Percentiles rank a stretch among this genome's conserved stretches.
These are phyloP conservation scores for Penicillium sp. DNA, from an alignment of 2,329 filamentous ascomycete species.

Conservation along the genomic window DNA sequence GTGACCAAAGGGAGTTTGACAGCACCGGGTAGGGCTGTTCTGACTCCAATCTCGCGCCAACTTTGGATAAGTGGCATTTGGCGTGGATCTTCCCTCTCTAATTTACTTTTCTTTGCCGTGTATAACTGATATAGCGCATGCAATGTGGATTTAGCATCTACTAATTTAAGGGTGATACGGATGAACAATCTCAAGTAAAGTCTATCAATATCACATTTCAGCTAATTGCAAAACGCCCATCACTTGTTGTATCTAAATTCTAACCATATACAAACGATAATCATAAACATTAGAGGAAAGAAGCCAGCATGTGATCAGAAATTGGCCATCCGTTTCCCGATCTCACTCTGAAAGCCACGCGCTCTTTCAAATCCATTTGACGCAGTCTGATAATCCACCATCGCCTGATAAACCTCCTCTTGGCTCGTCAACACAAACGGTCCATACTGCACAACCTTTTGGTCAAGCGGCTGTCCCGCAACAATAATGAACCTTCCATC, in stretches of 20 bases:
- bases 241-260: slow-evolving; percentile 7
- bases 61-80: slow-evolving; percentile 10
- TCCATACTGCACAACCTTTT: slow-evolving; percentile 81
- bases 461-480: slow-evolving; percentile 78
- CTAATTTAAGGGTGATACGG: slow-evolving; percentile 9
- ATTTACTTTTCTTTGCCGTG: slow-evolving; percentile 2
- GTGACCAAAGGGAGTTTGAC: neutral
- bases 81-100: neutral
- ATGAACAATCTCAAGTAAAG: neutral
- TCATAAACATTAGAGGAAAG: neutral
- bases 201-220: neutral
- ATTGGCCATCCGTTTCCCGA: slow-evolving; percentile 74
- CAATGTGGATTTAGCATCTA: slow-evolving; percentile 1
- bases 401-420: slow-evolving; percentile 75
- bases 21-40: neutral
- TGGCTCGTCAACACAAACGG: slow-evolving; percentile 79
- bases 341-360: slow-evolving; percentile 80
- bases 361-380: slow-evolving; percentile 82
- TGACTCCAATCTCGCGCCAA: neutral
- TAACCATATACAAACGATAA: slow-evolving; percentile 2
- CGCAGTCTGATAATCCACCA: slow-evolving; percentile 74
- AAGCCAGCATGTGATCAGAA: neutral
- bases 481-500: slow-evolving; percentile 65
- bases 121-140: slow-evolving; percentile 9
- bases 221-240: neutral